Base-by-base conservation (phyloP, 352 stramenopile genomes). In the Globisporangium irregulare region DNA sequence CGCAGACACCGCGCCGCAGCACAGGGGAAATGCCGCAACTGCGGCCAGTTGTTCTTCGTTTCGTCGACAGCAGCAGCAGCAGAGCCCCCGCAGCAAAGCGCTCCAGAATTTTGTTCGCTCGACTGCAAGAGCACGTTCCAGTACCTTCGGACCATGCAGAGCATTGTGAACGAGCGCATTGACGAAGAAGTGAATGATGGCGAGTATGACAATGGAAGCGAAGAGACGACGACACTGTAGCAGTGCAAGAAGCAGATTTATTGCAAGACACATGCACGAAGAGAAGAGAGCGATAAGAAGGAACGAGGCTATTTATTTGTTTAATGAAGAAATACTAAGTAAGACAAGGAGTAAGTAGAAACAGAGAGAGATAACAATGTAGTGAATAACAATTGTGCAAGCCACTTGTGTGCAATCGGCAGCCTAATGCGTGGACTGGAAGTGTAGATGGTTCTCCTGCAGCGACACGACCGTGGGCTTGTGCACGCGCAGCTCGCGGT, bases 81-180 rank as follows among this genome's bases (percentile, higher is more conserved):
- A 0, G 59, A 72, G 29, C 67, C 3, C 29, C 29, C 76, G 3
- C 59, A 64, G 34, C 59, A 62, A 27, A n/a, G 6, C 41, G 4
- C 67, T 24, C 66, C 59, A 15, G 61, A 60, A 8, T 92, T 84
- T 68, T 92, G 84, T 63, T 80, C 77, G 53, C 79, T 84, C 38
- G 84, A 92, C 75, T 92, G 84, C 70, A 74, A 81, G 66, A 90
- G 73, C 70, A 80, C 77, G 22, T 86, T 77, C 58, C 73, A 87
- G 61, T 92, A 89, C 67, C 74, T 74, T 7, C 59, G 61, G 9
- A 46, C 73, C 4, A 62, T 92, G 29, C 83, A 91, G 58, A 55
- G 76, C 32, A 32, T 72, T 10, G 73, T 85, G 59, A 77, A 84
- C 64, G 61, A 71, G 38, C 68, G 62, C 59, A 63, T 71, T 18